Percentiles rank a stretch among this genome's conserved stretches.
These are phyloP conservation scores for Dianthus caryophyllus DNA, from an alignment of 148 eudicot species.

Conservation along the genomic window DNA sequence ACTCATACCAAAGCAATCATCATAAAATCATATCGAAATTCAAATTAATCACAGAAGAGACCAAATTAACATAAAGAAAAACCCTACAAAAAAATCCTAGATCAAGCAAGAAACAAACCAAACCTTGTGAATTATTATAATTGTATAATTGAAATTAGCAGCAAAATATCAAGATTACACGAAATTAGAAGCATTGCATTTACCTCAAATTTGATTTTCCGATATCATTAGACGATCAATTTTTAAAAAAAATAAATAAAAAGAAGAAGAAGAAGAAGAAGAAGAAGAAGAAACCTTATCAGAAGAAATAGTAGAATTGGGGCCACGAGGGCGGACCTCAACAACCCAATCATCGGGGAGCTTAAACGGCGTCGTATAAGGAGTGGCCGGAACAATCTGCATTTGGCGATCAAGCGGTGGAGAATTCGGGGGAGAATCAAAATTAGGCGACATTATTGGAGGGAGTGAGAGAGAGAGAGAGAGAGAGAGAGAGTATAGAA, in stretches of 20 bases:
- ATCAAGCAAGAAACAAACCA: background rate
- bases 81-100: background rate
- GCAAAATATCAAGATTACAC: background rate
- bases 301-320: conserved; percentile 10
- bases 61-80: background rate
- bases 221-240: too few species aligned
- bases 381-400: conserved; percentile 24
- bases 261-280: background rate
- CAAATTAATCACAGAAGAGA: background rate
- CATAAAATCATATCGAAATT: background rate
- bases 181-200: background rate
- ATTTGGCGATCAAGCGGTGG: conserved; percentile 26
- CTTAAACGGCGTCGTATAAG: conserved; percentile 20
- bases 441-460: background rate
- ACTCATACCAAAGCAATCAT: too few species aligned
- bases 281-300: conserved; percentile 46
- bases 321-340: conserved; percentile 56
- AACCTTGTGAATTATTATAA: too few species aligned
- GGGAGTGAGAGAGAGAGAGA: background rate
- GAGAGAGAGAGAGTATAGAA: too few species aligned
- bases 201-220: too few species aligned
- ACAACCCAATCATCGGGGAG: conserved; percentile 80
- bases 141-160: too few species aligned
- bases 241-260: background rate
- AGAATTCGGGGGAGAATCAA: background rate